phyloP scores from a whole-genome alignment of 2,329 filamentous ascomycete species.

The Cladophialophora yegresii region DNA sequence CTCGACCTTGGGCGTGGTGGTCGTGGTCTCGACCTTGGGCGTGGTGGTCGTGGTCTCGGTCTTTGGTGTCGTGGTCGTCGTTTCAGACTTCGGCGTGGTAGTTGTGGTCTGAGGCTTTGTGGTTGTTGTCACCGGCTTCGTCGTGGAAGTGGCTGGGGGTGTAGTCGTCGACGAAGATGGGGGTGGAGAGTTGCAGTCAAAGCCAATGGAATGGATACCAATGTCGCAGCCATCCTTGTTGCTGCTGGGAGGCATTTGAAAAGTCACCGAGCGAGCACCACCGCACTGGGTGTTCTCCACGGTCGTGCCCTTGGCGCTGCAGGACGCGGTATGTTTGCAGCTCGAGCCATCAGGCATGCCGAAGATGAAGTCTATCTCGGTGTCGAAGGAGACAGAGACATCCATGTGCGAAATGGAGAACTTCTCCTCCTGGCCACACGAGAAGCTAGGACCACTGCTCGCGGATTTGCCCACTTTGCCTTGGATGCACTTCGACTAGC shows the following conservation, averaged over 20 bases:
- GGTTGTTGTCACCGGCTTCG: slow-evolving; percentile 45
- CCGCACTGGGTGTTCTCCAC: slow-evolving; percentile 87
- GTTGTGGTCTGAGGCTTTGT: no score
- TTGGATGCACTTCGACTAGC: slow-evolving; percentile 61
- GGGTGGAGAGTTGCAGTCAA: slow-evolving; percentile 62
- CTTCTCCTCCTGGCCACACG: slow-evolving; percentile 54
- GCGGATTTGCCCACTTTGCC: slow-evolving; percentile 51
- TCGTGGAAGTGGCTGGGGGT: slow-evolving; percentile 45
- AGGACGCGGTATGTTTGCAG: slow-evolving; percentile 76
- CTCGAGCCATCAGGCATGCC: slow-evolving; percentile 76
- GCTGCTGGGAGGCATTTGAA: slow-evolving; percentile 61
- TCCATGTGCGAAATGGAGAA: slow-evolving; percentile 79
- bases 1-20: no score
- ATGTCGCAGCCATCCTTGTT: slow-evolving; percentile 67
- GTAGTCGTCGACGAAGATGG: slow-evolving; percentile 43
- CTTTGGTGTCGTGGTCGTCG: slow-evolving; percentile 18
- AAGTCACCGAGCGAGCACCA: slow-evolving; percentile 78
- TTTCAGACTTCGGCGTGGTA: slow-evolving; percentile 12
- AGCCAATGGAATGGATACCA: slow-evolving; percentile 71
- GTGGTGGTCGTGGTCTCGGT: no score
- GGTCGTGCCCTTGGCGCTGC: slow-evolving; percentile 66
- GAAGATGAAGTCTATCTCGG: slow-evolving; percentile 82
- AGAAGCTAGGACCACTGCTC: slow-evolving; percentile 59
- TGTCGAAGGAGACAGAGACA: slow-evolving; percentile 72
- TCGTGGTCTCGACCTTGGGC: no score